Conservation (phyloP, 176 grass and related monocot species). For the Melocanna baccifera region DNA sequence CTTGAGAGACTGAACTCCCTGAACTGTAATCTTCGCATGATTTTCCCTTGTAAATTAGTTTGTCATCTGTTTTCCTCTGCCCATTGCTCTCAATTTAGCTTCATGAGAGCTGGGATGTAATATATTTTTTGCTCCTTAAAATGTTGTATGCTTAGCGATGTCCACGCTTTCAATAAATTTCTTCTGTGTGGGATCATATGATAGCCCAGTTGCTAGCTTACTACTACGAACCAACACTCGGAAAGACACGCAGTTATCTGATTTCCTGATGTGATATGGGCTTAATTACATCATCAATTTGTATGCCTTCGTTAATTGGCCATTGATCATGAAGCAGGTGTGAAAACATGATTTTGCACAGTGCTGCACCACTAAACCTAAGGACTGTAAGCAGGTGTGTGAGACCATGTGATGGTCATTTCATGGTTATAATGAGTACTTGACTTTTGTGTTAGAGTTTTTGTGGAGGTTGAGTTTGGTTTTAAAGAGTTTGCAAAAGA, state of each 20-base stretch:
- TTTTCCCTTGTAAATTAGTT: constrained; percentile 41
- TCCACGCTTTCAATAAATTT: background rate
- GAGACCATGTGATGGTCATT: too few relatives aligned
- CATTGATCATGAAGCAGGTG: background rate
- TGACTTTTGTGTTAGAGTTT: too few relatives aligned
- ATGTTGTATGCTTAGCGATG: background rate
- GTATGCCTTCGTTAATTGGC: background rate
- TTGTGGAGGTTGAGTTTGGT: too few relatives aligned
- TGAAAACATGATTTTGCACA: background rate
- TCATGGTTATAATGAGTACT: too few relatives aligned
- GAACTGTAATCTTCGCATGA: background rate
- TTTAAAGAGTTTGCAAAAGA: too few relatives aligned
- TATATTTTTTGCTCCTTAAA: constrained; percentile 2
- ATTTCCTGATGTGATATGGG: background rate
- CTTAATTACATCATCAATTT: background rate
- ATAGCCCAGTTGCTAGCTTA: background rate
- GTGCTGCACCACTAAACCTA: background rate
- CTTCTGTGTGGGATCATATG: background rate
- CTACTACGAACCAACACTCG: background rate
- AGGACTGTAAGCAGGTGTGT: background rate
- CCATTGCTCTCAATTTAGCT: constrained; percentile 7
- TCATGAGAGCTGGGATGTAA: constrained; percentile 27
- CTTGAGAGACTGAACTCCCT: constrained; percentile 21
- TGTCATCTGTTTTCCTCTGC: background rate
- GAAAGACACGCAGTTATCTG: background rate